These are phyloP conservation scores for Arthromyces matolae DNA, from an alignment of 768 basidiomycete genomes.

Conservation along the genomic window DNA sequence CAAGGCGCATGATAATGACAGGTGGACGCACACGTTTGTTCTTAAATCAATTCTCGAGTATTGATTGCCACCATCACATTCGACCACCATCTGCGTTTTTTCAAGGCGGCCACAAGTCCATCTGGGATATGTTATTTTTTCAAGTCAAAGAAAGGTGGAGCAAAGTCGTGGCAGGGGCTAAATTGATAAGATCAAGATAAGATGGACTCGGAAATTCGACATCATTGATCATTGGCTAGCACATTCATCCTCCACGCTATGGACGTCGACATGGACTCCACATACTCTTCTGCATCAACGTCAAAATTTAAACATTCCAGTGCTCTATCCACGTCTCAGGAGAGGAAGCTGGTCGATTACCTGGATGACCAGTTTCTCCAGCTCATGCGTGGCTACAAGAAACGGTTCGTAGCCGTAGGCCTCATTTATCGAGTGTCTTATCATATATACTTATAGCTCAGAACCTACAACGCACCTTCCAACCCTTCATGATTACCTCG, in stretches of 20 bases:
- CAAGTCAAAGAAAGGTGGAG: too few relatives aligned
- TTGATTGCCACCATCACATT: too few relatives aligned
- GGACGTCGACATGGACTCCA: not conserved
- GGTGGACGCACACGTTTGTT: too few relatives aligned
- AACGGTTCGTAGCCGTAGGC: conserved; percentile 49
- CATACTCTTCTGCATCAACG: not conserved
- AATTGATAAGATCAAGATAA: too few relatives aligned
- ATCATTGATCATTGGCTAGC: too few relatives aligned
- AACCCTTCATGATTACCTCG: conserved; percentile 59
- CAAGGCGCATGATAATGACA: too few relatives aligned
- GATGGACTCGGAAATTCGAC: too few relatives aligned
- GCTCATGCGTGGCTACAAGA: conserved; percentile 67
- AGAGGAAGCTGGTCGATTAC: conserved; percentile 59
- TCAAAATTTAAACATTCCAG: conserved; percentile 4
- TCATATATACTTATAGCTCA: conserved; percentile 30
- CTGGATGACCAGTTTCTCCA: conserved; percentile 65
- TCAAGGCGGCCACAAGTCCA: too few relatives aligned
- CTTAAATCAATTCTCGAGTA: too few relatives aligned
- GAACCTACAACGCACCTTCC: conserved; percentile 49
- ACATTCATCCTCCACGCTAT: not conserved
- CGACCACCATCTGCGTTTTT: too few relatives aligned
- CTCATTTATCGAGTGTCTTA: not conserved
- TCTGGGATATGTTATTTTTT: too few relatives aligned
- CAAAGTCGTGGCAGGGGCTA: too few relatives aligned
- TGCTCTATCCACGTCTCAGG: conserved; percentile 53